These are phyloP conservation scores for Scheffersomyces ergatensis DNA, from an alignment of 805 yeast species.

Conservation along the genomic window DNA sequence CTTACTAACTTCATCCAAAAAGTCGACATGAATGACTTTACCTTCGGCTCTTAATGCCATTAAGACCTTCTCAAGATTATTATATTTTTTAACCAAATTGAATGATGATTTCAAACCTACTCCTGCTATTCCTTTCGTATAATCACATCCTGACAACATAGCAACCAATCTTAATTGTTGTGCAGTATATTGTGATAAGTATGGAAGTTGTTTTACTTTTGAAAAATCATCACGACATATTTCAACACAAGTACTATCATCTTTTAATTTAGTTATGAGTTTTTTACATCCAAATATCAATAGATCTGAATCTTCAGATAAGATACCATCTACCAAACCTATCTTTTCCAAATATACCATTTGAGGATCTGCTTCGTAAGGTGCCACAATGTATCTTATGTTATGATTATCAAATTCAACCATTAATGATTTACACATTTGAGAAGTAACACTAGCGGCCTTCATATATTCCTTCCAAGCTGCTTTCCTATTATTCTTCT, in stretches of 20 bases:
- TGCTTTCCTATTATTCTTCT: constrained; percentile 50
- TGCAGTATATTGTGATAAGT: constrained; percentile 48
- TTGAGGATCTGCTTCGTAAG: constrained; percentile 98
- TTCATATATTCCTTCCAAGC: constrained; percentile 73
- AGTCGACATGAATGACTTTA: constrained; percentile 55
- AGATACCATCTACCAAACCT: constrained; percentile 77
- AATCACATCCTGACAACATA: constrained; percentile 94
- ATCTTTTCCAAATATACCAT: constrained; percentile 81
- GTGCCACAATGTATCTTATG: constrained; percentile 85
- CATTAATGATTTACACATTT: constrained; percentile 85
- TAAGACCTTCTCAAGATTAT: constrained; percentile 54
- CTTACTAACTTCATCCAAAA: constrained; percentile 54
- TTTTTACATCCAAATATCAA: constrained; percentile 79
- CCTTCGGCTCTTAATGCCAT: constrained; percentile 60
- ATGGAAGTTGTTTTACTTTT: constrained; percentile 44
- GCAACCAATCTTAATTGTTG: constrained; percentile 74
- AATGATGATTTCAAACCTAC: constrained; percentile 81
- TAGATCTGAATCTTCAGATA: constrained; percentile 93
- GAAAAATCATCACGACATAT: constrained; percentile 57
- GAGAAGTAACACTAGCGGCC: constrained; percentile 83
- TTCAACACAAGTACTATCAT: constrained; percentile 69
- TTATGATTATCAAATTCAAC: constrained; percentile 57
- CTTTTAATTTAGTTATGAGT: constrained; percentile 80
- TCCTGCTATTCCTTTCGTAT: constrained; percentile 80
- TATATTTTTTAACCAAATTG: constrained; percentile 49